Evolutionary conservation across 768 basidiomycete species (phyloP).

Genomic region (Rhodosporidiobolus odoratus): DNA sequence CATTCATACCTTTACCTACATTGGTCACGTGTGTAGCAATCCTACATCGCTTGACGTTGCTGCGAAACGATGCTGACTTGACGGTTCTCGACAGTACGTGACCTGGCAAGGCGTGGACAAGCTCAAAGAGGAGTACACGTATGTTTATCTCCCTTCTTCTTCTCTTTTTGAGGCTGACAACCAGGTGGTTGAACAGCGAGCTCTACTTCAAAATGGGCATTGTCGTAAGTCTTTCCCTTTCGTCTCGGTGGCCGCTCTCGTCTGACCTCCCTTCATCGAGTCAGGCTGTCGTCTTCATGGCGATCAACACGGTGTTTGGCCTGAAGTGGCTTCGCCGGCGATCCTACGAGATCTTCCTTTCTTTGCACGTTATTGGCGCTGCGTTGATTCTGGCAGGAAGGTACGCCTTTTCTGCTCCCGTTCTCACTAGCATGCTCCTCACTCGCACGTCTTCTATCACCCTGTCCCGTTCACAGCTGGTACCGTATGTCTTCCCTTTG

Average conservation of each 20-base stretch:
- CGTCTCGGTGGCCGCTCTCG: background rate
- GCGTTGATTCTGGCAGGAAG: slow-evolving; percentile 26
- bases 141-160: background rate
- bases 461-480: background rate
- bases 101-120: background rate
- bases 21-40: no score
- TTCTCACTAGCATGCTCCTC: background rate
- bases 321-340: slow-evolving; percentile 18
- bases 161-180: no score
- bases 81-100: no score
- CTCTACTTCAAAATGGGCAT: slow-evolving; percentile 16
- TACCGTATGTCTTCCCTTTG: slow-evolving; percentile 18
- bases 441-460: background rate
- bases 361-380: slow-evolving; percentile 27
- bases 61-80: no score
- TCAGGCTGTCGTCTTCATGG: slow-evolving; percentile 30
- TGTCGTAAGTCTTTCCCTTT: background rate
- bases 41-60: no score
- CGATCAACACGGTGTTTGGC: slow-evolving; percentile 12
- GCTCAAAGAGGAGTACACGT: slow-evolving; percentile 14
- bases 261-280: background rate
- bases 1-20: slow-evolving; percentile 28
- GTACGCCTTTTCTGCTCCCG: background rate
- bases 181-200: background rate
- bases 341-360: background rate